Evolutionary conservation across 768 basidiomycete genomes (phyloP).

Genomic region (Pisolithus microcarpus): DNA sequence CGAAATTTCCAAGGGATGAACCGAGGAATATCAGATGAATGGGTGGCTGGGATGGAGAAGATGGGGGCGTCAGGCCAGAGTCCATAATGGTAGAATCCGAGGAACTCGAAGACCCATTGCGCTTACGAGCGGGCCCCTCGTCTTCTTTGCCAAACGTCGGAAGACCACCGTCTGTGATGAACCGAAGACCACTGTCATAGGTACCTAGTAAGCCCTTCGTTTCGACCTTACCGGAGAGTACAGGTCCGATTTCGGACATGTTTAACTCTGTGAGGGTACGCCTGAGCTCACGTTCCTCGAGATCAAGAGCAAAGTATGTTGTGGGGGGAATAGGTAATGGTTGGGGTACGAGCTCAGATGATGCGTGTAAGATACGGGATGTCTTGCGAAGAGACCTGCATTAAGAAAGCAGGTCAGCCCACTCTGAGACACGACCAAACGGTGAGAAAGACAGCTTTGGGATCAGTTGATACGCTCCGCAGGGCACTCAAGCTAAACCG

Average conservation of each 20-base stretch:
- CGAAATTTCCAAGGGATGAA: slow-evolving; percentile 88
- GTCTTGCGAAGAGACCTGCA: slow-evolving; percentile 81
- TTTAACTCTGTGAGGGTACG: slow-evolving; percentile 69
- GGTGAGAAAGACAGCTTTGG: not conserved
- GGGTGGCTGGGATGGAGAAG: slow-evolving; percentile 48
- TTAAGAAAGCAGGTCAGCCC: not conserved
- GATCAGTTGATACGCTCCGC: not conserved
- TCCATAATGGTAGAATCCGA: slow-evolving; percentile 20
- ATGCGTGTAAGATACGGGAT: slow-evolving; percentile 67
- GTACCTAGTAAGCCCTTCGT: slow-evolving; percentile 87
- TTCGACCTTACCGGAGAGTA: slow-evolving; percentile 63
- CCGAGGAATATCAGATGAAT: slow-evolving; percentile 89
- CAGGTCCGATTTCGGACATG: slow-evolving; percentile 51
- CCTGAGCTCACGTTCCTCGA: slow-evolving; percentile 79
- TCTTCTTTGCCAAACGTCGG: slow-evolving; percentile 5
- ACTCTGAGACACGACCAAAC: not conserved
- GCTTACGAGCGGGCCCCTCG: slow-evolving; percentile 5
- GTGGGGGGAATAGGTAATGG: slow-evolving; percentile 48
- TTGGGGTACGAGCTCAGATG: slow-evolving; percentile 48
- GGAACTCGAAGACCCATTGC: slow-evolving; percentile 36
- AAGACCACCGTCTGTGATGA: slow-evolving; percentile 45
- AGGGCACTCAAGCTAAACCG: slow-evolving; percentile 9
- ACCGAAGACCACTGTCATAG: slow-evolving; percentile 83
- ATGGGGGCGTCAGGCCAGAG: slow-evolving; percentile 23
- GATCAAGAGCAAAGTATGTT: slow-evolving; percentile 89